Conservation (phyloP, 139 green algal species). For the Spirogloea muscicola region DNA sequence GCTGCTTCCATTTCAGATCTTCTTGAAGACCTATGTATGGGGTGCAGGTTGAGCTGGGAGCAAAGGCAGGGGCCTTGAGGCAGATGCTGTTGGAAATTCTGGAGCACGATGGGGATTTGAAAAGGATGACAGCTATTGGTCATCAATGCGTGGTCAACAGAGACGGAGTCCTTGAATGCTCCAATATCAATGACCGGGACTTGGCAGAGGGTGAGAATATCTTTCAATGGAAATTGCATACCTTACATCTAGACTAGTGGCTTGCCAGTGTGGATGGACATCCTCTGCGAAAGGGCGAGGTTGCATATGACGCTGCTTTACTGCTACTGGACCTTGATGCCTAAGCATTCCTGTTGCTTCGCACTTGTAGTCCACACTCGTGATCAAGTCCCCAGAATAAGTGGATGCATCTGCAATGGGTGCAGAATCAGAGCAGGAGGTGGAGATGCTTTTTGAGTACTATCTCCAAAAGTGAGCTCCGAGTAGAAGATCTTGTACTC, state of each 20-base stretch:
- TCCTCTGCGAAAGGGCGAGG: too few relatives aligned
- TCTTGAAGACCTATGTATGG: too few relatives aligned
- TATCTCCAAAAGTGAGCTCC: slow-evolving; percentile 52
- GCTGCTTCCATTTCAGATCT: too few relatives aligned
- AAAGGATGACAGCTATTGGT: slow-evolving; percentile 38
- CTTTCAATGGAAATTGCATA: too few relatives aligned
- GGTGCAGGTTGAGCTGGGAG: slow-evolving; percentile 44
- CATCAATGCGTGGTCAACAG: neutral
- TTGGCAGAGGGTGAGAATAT: slow-evolving; percentile 16
- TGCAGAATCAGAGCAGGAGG: slow-evolving; percentile 50
- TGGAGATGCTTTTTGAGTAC: slow-evolving; percentile 61
- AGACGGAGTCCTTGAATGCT: slow-evolving; percentile 13
- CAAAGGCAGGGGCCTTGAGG: slow-evolving; percentile 31
- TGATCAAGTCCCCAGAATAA: too few relatives aligned
- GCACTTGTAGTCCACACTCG: too few relatives aligned
- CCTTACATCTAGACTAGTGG: too few relatives aligned
- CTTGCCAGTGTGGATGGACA: too few relatives aligned
- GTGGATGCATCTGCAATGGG: neutral
- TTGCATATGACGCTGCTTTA: too few relatives aligned
- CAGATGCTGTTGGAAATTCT: slow-evolving; percentile 55
- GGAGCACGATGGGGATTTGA: slow-evolving; percentile 51
- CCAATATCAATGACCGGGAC: neutral
- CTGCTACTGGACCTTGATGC: too few relatives aligned
- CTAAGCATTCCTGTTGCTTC: too few relatives aligned
- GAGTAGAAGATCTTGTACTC: too few relatives aligned